Conservation (phyloP, 257 asterid genomes). For the Eucommia ulmoides region DNA sequence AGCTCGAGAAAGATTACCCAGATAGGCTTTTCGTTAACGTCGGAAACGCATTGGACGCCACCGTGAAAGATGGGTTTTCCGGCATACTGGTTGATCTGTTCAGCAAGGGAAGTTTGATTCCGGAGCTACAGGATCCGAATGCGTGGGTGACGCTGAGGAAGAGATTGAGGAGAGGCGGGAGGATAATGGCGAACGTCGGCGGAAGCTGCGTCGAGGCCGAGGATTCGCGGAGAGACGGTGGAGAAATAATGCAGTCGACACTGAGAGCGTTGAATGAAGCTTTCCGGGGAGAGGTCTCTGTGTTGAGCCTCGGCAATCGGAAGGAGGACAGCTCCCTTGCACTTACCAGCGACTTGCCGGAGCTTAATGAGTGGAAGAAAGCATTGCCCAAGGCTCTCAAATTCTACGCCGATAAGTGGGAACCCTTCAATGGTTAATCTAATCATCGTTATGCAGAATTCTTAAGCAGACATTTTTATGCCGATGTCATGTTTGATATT, state of each 20-base stretch:
- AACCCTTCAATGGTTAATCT: slow-evolving; percentile 19
- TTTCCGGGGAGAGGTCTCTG: slow-evolving; percentile 29
- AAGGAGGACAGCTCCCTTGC: slow-evolving; percentile 74
- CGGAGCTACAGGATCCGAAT: slow-evolving; percentile 49
- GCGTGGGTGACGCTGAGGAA: slow-evolving; percentile 62
- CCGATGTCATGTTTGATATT: too few species aligned
- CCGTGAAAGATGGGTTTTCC: slow-evolving; percentile 43
- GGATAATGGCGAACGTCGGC: slow-evolving; percentile 86
- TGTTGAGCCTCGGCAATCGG: slow-evolving; percentile 41
- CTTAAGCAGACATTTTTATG: too few species aligned
- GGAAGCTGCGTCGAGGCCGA: slow-evolving; percentile 93
- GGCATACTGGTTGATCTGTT: slow-evolving; percentile 64
- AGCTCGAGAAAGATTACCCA: slow-evolving; percentile 41
- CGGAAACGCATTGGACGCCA: slow-evolving; percentile 51
- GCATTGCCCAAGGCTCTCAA: slow-evolving; percentile 41
- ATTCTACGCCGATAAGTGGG: slow-evolving; percentile 63
- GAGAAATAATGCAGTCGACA: slow-evolving; percentile 62
- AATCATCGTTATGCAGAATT: too few species aligned
- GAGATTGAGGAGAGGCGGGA: slow-evolving; percentile 49
- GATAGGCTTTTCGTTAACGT: slow-evolving; percentile 41
- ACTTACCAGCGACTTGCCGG: slow-evolving; percentile 54
- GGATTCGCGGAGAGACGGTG: slow-evolving; percentile 60
- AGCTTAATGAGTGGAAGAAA: slow-evolving; percentile 43
- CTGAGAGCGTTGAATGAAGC: slow-evolving; percentile 44
- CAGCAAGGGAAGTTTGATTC: slow-evolving; percentile 60